Percentiles rank a stretch among this genome's conserved stretches.
These are phyloP conservation scores for Gamsiella multidivaricata DNA, from an alignment of 192 early-diverging fungal species.

Conservation along the genomic window DNA sequence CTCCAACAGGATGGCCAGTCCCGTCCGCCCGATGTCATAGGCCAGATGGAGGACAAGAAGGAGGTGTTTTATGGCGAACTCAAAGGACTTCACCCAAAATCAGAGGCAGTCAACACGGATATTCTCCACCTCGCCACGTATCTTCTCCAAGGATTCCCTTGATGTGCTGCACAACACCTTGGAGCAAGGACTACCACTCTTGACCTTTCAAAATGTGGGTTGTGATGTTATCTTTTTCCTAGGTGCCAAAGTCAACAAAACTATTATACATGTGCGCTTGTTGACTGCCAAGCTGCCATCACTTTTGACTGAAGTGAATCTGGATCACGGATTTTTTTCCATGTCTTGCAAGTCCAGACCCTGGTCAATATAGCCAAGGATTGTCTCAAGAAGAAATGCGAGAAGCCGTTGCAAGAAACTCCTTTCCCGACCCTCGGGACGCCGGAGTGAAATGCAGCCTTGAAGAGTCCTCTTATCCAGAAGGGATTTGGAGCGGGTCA, in stretches of 20 bases:
- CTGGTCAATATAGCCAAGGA: neutral
- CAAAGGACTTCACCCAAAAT: constrained; percentile 1
- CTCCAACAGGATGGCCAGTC: constrained; percentile 32
- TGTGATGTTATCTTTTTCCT: constrained; percentile 16
- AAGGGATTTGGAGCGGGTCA: too few species aligned
- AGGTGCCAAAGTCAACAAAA: constrained; percentile 13
- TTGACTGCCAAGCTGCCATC: constrained; percentile 10
- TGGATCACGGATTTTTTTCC: constrained; percentile 18
- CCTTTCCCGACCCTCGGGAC: constrained; percentile 19
- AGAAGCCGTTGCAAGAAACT: constrained; percentile 11
- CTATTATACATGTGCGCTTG: constrained; percentile 8
- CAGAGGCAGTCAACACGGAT: constrained; percentile 7
- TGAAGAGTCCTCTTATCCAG: constrained; percentile 4
- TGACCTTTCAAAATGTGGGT: constrained; percentile 17
- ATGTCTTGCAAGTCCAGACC: constrained; percentile 23
- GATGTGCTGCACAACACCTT: neutral
- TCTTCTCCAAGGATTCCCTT: constrained; percentile 21
- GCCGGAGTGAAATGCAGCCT: constrained; percentile 10
- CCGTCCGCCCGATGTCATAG: constrained; percentile 14
- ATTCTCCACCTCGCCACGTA: constrained; percentile 21
- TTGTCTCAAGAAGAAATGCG: constrained; percentile 13
- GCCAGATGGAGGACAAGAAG: neutral
- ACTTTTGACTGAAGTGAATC: constrained; percentile 6
- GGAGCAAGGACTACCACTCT: constrained; percentile 1
- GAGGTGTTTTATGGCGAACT: constrained; percentile 40